Evolutionary conservation across 202 grass and related monocot genomes (phyloP), one percentile per base, ranked within the genome.

Genomic region (Setaria viridis): DNA sequence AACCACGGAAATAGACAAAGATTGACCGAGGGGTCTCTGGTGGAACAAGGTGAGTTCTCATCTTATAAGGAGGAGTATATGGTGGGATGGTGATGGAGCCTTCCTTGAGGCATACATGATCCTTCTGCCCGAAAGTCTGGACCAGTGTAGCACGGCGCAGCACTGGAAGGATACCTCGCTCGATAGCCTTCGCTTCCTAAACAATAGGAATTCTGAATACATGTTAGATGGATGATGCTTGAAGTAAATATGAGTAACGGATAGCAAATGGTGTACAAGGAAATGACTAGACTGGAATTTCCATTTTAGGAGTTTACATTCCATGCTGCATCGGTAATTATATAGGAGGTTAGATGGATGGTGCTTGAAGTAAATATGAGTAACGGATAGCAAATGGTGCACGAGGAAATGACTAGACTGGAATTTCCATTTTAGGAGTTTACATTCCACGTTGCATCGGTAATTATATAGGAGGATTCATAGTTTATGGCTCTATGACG

Each of bases 1-100:
- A 81, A 82, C 95, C 95, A 56, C 95, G 92, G 62, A 97, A 97
- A 82, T 97, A 97, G 50, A 97, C 95, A 82, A 97, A 97, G 84
- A 97, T 97, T 11, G 95, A 93, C 54, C 95, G 92, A 57, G 90
- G 95, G 30, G 92, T 97, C 57, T 90, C 89, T 1, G 90, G 88
- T 11, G 95, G 89, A 54, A 97, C 88, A 32, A 97, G 84, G 84
- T 94, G 95, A 54, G 88, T 80, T 71, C 91, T 90, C 79, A 97
- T 97, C 65, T 97, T 97, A 54, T 93, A 90, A 47, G 95, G 95
- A 76, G 95, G 95, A 43, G 95, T 92, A 91, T 86, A 97, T 53
- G 95, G 95, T 55, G 95, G 95, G 58, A 97, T 94, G 15, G 82
- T 97, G 72, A 97, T 94, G 25, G 92, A 97, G 13, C 92, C 92